Evolutionary conservation across 768 basidiomycete genomes (phyloP), one percentile per base, ranked within the genome.

Genomic region (Tephrocybe sp.): DNA sequence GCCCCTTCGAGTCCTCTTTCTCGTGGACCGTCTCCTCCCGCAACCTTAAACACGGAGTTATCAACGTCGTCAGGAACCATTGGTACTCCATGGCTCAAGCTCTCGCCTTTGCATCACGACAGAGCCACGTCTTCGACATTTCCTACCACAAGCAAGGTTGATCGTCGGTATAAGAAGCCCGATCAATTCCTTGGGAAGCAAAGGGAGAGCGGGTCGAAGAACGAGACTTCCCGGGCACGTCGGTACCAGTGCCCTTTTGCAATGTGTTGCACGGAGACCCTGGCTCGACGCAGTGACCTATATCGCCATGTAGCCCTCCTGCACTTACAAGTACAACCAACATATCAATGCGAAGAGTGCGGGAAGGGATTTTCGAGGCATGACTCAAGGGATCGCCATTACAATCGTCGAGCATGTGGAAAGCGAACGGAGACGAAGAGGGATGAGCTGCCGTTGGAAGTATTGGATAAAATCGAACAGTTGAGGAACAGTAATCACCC

Each of bases 201-300:
- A n/a, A n/a, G n/a, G n/a, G n/a, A n/a, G n/a, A n/a, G n/a, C n/a
- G n/a, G n/a, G n/a, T n/a, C n/a, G n/a, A n/a, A n/a, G n/a, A n/a
- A n/a, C n/a, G n/a, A n/a, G n/a, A n/a, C n/a, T n/a, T n/a, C n/a
- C n/a, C n/a, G n/a, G n/a, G n/a, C n/a, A n/a, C n/a, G n/a, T n/a
- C n/a, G n/a, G n/a, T n/a, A n/a, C n/a, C n/a, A n/a, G n/a, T 42
- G 41, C 41, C 41, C 41, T 2, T 42, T 42, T 10, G 29, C 41
- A 10, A 42, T 42, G 41, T 42, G 23, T 21, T 42, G 41, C 25
- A 25, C 23, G 2, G 23, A 27, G 23, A 27, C 10, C 13, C 29
- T 42, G 18, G 25, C 25, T 1, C 41, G 41, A 6, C n/a, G n/a
- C 24, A 16, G 24, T 13, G 41, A 42, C 25, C 41, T 42, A 4